Conservation (phyloP, 495 filamentous ascomycete species). For the Penicillium desertorum region DNA sequence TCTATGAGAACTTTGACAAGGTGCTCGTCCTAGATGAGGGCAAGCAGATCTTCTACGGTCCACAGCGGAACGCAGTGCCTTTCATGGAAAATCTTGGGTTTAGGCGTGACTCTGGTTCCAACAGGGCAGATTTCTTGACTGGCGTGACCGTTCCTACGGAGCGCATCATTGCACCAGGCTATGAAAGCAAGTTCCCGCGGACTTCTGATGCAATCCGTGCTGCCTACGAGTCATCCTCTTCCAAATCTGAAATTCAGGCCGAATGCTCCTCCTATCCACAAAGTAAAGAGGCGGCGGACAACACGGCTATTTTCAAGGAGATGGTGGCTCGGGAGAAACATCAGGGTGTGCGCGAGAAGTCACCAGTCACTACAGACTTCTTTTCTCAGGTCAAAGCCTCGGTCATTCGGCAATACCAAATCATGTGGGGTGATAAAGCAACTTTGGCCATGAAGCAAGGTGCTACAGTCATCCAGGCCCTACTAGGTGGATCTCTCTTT, state of each 20-base stretch:
- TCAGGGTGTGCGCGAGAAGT: constrained; percentile 10
- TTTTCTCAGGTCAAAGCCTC: constrained; percentile 51
- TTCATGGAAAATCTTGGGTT: constrained; percentile 63
- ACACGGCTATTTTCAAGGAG: constrained; percentile 45
- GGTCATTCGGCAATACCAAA: constrained; percentile 49
- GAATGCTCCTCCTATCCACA: constrained; percentile 51
- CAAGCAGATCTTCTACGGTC: constrained; percentile 65
- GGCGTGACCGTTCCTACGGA: constrained; percentile 49
- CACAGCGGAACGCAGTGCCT: constrained; percentile 49
- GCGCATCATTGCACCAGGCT: constrained; percentile 50
- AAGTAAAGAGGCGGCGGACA: constrained; percentile 32
- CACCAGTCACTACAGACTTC: no score
- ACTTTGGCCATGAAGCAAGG: constrained; percentile 56
- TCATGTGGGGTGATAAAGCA: constrained; percentile 56
- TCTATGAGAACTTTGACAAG: constrained; percentile 66
- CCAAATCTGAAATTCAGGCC: constrained; percentile 29
- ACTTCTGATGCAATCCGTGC: constrained; percentile 32
- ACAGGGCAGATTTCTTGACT: constrained; percentile 67
- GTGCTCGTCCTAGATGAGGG: constrained; percentile 58
- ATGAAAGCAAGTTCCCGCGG: constrained; percentile 39
- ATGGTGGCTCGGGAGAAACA: constrained; percentile 39
- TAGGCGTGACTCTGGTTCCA: constrained; percentile 50
- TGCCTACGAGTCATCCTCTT: constrained; percentile 34
- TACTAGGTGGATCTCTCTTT: constrained; percentile 37
- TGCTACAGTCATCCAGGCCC: constrained; percentile 31